phyloP scores from a whole-genome alignment of 768 basidiomycete genomes.

The Nidula microcarpa region DNA sequence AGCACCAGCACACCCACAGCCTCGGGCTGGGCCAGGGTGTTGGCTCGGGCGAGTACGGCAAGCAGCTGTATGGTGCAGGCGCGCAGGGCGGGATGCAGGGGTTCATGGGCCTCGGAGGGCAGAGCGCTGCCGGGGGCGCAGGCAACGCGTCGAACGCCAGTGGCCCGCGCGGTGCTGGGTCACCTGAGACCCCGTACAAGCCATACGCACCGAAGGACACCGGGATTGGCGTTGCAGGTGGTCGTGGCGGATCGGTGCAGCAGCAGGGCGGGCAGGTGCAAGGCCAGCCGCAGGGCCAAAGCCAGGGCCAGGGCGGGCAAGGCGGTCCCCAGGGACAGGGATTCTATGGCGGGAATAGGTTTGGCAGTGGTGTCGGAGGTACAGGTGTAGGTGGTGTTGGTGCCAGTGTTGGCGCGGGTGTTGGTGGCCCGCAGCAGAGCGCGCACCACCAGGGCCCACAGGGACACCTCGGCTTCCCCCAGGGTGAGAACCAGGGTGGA shows the following conservation, averaged over 20 bases:
- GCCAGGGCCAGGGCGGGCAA: constrained; percentile 41
- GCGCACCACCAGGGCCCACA: constrained; percentile 47
- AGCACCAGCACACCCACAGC: constrained; percentile 52
- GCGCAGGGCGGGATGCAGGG: constrained; percentile 62
- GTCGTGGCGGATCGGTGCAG: constrained; percentile 37
- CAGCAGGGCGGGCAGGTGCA: constrained; percentile 50
- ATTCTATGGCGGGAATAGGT: constrained; percentile 46
- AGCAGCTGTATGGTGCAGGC: constrained; percentile 43
- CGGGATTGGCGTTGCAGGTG: constrained; percentile 41
- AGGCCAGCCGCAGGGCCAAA: constrained; percentile 51
- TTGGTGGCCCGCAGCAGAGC: constrained; percentile 38
- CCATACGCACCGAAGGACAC: constrained; percentile 72
- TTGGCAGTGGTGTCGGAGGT: constrained; percentile 32
- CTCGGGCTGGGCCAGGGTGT: constrained; percentile 39
- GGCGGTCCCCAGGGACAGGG: constrained; percentile 48
- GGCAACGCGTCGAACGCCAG: constrained; percentile 25
- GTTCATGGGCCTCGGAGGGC: constrained; percentile 62
- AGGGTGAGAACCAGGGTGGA: constrained; percentile 58
- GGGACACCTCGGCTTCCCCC: constrained; percentile 59
- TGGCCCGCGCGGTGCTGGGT: constrained; percentile 47
- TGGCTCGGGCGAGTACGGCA: constrained; percentile 35
- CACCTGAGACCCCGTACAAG: constrained; percentile 75
- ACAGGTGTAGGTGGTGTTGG: constrained; percentile 27
- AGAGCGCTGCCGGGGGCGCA: constrained; percentile 34
- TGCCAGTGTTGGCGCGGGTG: constrained; percentile 19